A percentile compares a stretch with the other conserved stretches of the same genome.
Conservation (phyloP, 352 stramenopile species). For the Phytophthora agathidicida region DNA sequence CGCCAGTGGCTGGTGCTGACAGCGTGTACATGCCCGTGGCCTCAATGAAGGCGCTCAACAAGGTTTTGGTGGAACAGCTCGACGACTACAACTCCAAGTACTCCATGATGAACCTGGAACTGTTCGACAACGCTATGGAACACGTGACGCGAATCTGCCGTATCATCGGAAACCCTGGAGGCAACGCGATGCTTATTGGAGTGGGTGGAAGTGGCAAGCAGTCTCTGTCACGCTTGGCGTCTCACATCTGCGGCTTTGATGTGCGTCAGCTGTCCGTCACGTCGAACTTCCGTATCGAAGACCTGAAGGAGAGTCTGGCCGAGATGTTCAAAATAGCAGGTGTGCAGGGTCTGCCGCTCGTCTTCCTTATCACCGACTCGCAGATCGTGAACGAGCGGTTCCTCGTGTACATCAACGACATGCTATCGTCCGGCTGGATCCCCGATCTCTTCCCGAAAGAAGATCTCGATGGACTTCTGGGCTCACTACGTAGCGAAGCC, state of each 20-base stretch:
- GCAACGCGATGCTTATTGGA: slow-evolving; percentile 98
- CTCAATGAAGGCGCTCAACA: slow-evolving; percentile 88
- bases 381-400: slow-evolving; percentile 99
- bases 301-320: slow-evolving; percentile 96
- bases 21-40: slow-evolving; percentile 77
- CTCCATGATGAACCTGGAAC: slow-evolving; percentile 98
- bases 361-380: slow-evolving; percentile 98
- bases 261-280: slow-evolving; percentile 96
- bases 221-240: slow-evolving; percentile 94
- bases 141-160: slow-evolving; percentile 97
- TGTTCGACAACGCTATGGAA: slow-evolving; percentile 98
- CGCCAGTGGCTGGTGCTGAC: slow-evolving; percentile 62
- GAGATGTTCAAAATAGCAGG: slow-evolving; percentile 97
- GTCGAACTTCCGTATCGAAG: slow-evolving; percentile 96
- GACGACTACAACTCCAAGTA: slow-evolving; percentile 98
- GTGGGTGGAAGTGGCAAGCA: slow-evolving; percentile 97
- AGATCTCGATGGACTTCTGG: slow-evolving; percentile 94
- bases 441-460: slow-evolving; percentile 97
- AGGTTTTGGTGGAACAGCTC: slow-evolving; percentile 93
- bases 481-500: slow-evolving; percentile 92
- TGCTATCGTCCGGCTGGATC: slow-evolving; percentile 96
- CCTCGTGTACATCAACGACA: slow-evolving; percentile 99
- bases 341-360: slow-evolving; percentile 92
- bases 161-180: slow-evolving; percentile 96
- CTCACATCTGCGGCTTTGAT: slow-evolving; percentile 97